Percentiles rank a stretch among this genome's conserved stretches.
Evolutionary conservation across 345 rosid species (phyloP).

Genomic region (Tarenaya hassleriana): DNA sequence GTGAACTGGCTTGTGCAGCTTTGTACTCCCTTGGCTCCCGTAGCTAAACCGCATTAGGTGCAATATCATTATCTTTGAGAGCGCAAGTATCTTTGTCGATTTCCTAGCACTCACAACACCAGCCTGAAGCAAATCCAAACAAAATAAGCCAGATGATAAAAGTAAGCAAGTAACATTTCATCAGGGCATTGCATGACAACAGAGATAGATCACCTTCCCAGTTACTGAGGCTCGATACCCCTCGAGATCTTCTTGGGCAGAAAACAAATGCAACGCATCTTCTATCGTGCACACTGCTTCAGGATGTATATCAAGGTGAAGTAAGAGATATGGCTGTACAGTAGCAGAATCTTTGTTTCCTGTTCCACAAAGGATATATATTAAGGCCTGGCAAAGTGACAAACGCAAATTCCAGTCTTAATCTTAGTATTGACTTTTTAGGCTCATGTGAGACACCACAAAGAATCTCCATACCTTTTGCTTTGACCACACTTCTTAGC

Average conservation of each 20-base stretch:
- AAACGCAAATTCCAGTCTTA: neutral
- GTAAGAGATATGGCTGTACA: constrained; percentile 76
- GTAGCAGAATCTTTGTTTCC: constrained; percentile 83
- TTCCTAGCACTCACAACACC: constrained; percentile 79
- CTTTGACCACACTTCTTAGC: constrained; percentile 73
- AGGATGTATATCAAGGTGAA: constrained; percentile 79
- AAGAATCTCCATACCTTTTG: constrained; percentile 41
- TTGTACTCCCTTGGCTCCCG: constrained; percentile 89
- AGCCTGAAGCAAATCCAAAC: constrained; percentile 41
- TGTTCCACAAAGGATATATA: constrained; percentile 27
- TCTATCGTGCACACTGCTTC: constrained; percentile 71
- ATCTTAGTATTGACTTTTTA: neutral
- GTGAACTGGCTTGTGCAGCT: constrained; percentile 70
- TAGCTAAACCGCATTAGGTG: constrained; percentile 92
- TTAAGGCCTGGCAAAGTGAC: constrained; percentile 12
- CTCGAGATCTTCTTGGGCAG: constrained; percentile 77
- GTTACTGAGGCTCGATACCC: constrained; percentile 70
- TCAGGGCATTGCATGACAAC: too few species aligned
- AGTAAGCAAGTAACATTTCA: neutral
- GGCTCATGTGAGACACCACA: neutral
- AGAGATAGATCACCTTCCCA: constrained; percentile 65
- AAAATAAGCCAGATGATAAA: constrained; percentile 4
- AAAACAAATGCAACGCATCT: constrained; percentile 77
- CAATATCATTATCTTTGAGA: constrained; percentile 83
- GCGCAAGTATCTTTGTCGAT: constrained; percentile 67